Evolutionary conservation across 257 asterid genomes (phyloP).

Genomic region (Galeopsis tetrahit): DNA sequence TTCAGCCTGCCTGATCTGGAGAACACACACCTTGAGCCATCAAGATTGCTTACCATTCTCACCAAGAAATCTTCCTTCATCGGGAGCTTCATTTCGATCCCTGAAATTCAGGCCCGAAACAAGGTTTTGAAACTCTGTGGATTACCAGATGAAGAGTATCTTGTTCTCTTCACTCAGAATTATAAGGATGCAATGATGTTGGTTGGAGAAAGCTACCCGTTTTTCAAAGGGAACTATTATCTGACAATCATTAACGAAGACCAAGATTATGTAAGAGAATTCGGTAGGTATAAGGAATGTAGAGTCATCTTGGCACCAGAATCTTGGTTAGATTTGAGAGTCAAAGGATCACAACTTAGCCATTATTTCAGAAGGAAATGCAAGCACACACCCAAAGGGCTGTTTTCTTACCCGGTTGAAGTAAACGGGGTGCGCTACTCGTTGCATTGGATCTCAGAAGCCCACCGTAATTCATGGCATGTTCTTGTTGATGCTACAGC

Average conservation of each 20-base stretch:
- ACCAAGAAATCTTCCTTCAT: conserved; percentile 62
- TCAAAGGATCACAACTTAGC: conserved; percentile 85
- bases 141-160: conserved; percentile 70
- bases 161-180: conserved; percentile 60
- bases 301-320: conserved; percentile 75
- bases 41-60: conserved; percentile 71
- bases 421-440: conserved; percentile 62
- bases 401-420: conserved; percentile 67
- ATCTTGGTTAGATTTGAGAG: conserved; percentile 82
- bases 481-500: conserved; percentile 76
- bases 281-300: conserved; percentile 67
- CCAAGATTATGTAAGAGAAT: conserved; percentile 60
- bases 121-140: conserved; percentile 80
- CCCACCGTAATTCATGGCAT: conserved; percentile 82
- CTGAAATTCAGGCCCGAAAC: conserved; percentile 86
- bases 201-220: conserved; percentile 83
- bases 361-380: conserved; percentile 82
- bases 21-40: conserved; percentile 72
- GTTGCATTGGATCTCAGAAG: conserved; percentile 92
- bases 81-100: conserved; percentile 80
- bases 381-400: conserved; percentile 72
- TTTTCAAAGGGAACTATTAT: conserved; percentile 74
- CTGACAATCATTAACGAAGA: conserved; percentile 63
- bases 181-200: conserved; percentile 74
- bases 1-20: conserved; percentile 56